Base-by-base conservation (phyloP, 352 stramenopile genomes). In the Aphanomyces cochlioides region DNA sequence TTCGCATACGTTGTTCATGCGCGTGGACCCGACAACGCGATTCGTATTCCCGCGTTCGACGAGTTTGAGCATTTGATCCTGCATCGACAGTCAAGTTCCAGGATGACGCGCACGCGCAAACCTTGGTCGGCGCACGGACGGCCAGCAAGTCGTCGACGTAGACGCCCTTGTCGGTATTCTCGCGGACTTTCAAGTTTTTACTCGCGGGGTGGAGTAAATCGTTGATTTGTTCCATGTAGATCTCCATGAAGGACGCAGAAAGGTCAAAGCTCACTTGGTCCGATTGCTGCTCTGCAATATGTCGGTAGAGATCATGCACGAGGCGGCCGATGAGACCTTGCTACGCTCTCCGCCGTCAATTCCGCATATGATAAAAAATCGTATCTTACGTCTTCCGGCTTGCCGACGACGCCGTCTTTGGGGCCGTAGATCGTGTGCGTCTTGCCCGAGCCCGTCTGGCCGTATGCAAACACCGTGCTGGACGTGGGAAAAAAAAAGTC, bases 201-300 rank as follows among this genome's bases (percentile, higher is more conserved):
- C 43, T 65, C 1, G 15, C 56, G 37, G 68, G 7, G 17, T 73
- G 66, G 3, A 93, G 73, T 28, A 96, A 67, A 58, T 96, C 88
- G 7, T 84, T 83, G 39, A 96, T 88, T 47, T 90, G 80, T 72
- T 96, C 88, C 85, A 93, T 92, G 78, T 96, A 96, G 41, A 96
- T 95, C 74, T 96, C 87, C 6, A 96, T 78, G 73, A 94, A 90
- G 2, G 85, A 93, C 38, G 83, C 78, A 12, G 67, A 81, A 54
- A 92, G 72, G 41, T 90, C 80, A 37, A 90, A 79, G 17, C 68
- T 53, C 2, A 69, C 17, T 57, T 64, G 28, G 50, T 69, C 58
- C 13, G 45, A 48, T 73, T 79, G 69, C 61, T 66, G 5, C 47
- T 39, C 21, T 3, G 78, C 71, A 6, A 85, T 75, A 43, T 78